Evolutionary conservation across 2,329 filamentous ascomycete species (phyloP), one percentile per base, ranked within the genome.

Genomic region (Pestalotiopsis sp.): DNA sequence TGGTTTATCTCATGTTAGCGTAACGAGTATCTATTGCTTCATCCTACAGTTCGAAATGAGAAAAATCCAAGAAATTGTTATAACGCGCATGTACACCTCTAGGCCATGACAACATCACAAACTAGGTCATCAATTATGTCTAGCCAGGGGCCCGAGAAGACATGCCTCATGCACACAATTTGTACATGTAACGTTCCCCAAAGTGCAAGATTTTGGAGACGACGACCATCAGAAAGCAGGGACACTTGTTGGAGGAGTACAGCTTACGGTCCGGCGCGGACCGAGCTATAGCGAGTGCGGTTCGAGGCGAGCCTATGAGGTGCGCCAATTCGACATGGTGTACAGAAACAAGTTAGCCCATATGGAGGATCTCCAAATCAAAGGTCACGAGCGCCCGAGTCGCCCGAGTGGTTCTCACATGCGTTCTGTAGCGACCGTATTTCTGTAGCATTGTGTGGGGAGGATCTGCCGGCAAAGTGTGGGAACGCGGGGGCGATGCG

Each of bases 391-490:
- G 45, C 23, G 17, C 45, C 31, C 31, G 31, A 36, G 31, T 9
- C 31, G 31, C 31, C 31, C 31, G 7, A 7, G 31, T 36, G 31
- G 31, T 36, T 52, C 45, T 52, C 45, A 52, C 45, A 52, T 52
- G 45, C 45, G 4, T 52, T 52, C 45, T 52, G 17, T 52, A 52
- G 45, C 17, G 45, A n/a, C 41, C 41, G 41, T 49, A n/a, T 49
- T 64, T 52, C 52, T 68, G 61, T 31, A 7, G 31, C 39, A 62
- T 38, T 27, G 45, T 68, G 68, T 70, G 67, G 70, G 45, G 68
- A 69, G 66, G 25, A 67, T 71, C 67, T 72, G 70, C 68, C 71
- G 72, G 72, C 61, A 72, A 71, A 72, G 70, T 70, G 72, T 71
- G 70, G 69, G 70, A 72, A 73, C 65, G 45, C 68, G 67, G 39